Conservation (phyloP, 78 protist genomes). For the Chrysochromulina parva region DNA sequence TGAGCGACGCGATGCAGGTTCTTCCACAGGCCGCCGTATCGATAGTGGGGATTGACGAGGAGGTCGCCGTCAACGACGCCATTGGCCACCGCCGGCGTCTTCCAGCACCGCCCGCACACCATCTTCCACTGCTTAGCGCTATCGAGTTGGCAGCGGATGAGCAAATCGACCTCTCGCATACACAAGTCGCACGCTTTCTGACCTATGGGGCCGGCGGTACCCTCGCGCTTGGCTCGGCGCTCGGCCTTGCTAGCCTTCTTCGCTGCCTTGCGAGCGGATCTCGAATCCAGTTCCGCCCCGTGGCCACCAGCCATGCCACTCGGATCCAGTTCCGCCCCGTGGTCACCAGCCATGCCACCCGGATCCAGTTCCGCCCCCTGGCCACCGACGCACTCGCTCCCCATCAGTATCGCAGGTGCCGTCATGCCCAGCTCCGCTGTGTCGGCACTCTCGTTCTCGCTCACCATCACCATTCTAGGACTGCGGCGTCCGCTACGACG, state of each 20-base stretch:
- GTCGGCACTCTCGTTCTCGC: too few species aligned
- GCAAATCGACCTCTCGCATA: neutral
- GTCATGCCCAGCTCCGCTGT: too few species aligned
- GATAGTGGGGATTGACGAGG: neutral
- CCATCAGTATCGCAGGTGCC: too few species aligned
- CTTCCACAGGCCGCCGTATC: constrained; percentile 7
- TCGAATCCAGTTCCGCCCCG: neutral
- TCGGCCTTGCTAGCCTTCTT: neutral
- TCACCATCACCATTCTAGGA: too few species aligned
- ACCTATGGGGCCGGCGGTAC: neutral
- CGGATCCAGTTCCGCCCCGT: too few species aligned
- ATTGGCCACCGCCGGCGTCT: neutral
- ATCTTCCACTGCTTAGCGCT: neutral
- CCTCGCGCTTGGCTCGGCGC: neutral
- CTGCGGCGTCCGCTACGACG: too few species aligned
- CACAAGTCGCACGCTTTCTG: neutral
- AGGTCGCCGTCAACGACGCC: neutral
- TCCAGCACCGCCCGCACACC: constrained; percentile 2
- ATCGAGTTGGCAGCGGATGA: neutral
- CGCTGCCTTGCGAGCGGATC: neutral
- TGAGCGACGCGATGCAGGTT: too few species aligned
- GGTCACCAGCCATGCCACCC: too few species aligned
- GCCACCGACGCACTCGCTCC: too few species aligned
- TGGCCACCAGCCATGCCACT: too few species aligned
- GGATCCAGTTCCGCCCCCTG: too few species aligned